phyloP scores from a whole-genome alignment of 2,329 filamentous ascomycete species.

The Scedosporium aurantiacum region DNA sequence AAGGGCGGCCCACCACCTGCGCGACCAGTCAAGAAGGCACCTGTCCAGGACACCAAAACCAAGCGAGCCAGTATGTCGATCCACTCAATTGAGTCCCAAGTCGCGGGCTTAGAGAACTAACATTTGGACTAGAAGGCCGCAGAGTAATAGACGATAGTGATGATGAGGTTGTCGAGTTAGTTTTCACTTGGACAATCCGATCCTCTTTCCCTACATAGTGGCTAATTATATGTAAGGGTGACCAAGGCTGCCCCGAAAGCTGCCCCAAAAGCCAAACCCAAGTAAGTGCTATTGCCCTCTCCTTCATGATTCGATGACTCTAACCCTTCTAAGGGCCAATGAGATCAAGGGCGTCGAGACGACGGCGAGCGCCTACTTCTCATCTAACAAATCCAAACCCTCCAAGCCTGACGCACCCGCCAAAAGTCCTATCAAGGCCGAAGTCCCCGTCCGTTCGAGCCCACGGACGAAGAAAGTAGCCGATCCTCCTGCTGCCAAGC shows the following conservation, averaged over 20 bases:
- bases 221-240: slow-evolving; percentile 17
- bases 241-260: slow-evolving; percentile 45
- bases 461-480: slow-evolving; percentile 34
- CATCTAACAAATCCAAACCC: slow-evolving; percentile 32
- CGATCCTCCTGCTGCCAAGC: slow-evolving; percentile 18
- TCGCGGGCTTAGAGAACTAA: slow-evolving; percentile 11
- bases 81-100: neutral
- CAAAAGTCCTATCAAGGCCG: slow-evolving; percentile 26
- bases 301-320: slow-evolving; percentile 5
- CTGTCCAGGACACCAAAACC: slow-evolving; percentile 25
- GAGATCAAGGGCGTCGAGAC: slow-evolving; percentile 38
- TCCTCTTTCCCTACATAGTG: neutral
- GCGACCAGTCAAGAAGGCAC: slow-evolving; percentile 34
- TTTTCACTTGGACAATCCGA: slow-evolving; percentile 13
- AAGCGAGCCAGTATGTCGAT: slow-evolving; percentile 31
- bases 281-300: slow-evolving; percentile 24
- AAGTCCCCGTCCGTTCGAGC: slow-evolving; percentile 39
- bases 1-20: slow-evolving; percentile 51
- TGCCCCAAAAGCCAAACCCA: slow-evolving; percentile 42
- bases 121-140: slow-evolving; percentile 33
- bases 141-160: slow-evolving; percentile 75
- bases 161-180: slow-evolving; percentile 46
- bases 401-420: slow-evolving; percentile 24
- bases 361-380: slow-evolving; percentile 48
- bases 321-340: slow-evolving; percentile 20